A percentile compares a stretch with the other conserved stretches of the same genome.
phyloP scores from a whole-genome alignment of 306 rosid genomes.

The Prunus davidiana region DNA sequence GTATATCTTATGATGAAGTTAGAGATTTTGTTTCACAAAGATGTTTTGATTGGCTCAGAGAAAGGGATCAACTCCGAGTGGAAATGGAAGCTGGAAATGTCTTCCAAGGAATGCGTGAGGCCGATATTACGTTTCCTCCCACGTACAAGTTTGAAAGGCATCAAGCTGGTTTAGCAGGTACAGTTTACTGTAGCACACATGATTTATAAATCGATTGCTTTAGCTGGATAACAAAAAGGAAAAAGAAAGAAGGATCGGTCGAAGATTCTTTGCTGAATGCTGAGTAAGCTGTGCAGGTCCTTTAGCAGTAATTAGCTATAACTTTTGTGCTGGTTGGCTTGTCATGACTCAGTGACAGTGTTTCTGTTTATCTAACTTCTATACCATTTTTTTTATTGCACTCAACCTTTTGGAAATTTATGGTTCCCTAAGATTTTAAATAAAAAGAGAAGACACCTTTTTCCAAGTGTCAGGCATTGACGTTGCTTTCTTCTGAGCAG shows the following conservation, averaged over 20 bases:
- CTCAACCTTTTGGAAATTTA: slow-evolving; percentile 10
- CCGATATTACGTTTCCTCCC: slow-evolving; percentile 82
- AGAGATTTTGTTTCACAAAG: slow-evolving; percentile 98
- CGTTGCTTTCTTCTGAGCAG: slow-evolving; percentile 19
- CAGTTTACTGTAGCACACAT: slow-evolving; percentile 2
- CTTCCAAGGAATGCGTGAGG: slow-evolving; percentile 99
- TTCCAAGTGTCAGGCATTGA: slow-evolving; percentile 4
- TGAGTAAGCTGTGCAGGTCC: neutral
- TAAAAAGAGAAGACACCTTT: neutral
- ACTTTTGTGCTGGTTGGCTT: neutral
- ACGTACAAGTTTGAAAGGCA: slow-evolving; percentile 95
- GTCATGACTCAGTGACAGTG: neutral
- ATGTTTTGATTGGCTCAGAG: slow-evolving; percentile 97
- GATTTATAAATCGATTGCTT: neutral
- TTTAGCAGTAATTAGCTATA: neutral
- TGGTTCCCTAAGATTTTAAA: slow-evolving; percentile 2
- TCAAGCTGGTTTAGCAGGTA: slow-evolving; percentile 96
- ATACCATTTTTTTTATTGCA: slow-evolving; percentile 9
- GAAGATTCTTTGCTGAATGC: slow-evolving; percentile 5
- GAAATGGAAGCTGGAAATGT: slow-evolving; percentile 97
- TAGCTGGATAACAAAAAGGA: neutral
- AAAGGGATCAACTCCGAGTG: slow-evolving; percentile 90
- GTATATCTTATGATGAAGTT: slow-evolving; percentile 89
- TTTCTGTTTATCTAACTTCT: slow-evolving; percentile 4
- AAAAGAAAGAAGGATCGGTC: neutral